Percentiles rank a stretch among this genome's conserved stretches.
These are phyloP conservation scores for Nothophoma quercina DNA, from an alignment of 2,329 filamentous ascomycete species.

Conservation along the genomic window DNA sequence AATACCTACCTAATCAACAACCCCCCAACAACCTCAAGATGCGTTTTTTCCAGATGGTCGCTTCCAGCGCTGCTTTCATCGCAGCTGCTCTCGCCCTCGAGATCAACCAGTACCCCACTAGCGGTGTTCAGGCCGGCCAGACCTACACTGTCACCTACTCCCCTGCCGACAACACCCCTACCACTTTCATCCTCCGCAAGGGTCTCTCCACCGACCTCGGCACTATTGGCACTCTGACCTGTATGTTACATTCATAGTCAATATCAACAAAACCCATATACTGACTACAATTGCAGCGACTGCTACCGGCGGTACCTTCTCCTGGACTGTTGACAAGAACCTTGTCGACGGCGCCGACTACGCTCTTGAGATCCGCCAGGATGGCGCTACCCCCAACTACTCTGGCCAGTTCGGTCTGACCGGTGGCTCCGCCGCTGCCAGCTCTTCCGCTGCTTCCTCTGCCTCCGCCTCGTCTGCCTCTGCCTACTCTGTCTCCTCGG, in stretches of 20 bases:
- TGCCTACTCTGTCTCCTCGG: conserved; percentile 30
- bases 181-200: conserved; percentile 64
- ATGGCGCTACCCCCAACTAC: conserved; percentile 60
- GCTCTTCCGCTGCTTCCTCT: conserved; percentile 29
- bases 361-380: conserved; percentile 66
- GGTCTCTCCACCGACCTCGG: conserved; percentile 59
- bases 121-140: conserved; percentile 58
- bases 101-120: conserved; percentile 60
- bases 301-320: conserved; percentile 57
- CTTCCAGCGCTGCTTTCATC: conserved; percentile 52
- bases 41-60: conserved; percentile 59
- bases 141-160: conserved; percentile 59
- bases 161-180: conserved; percentile 53
- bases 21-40: conserved; percentile 50
- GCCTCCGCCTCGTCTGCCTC: conserved; percentile 31
- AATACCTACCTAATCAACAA: conserved; percentile 29
- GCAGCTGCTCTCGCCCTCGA: conserved; percentile 54
- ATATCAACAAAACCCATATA: background rate
- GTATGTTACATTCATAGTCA: conserved; percentile 42
- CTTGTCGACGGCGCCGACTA: conserved; percentile 60
- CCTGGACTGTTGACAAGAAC: conserved; percentile 58
- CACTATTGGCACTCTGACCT: conserved; percentile 59
- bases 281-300: conserved; percentile 41
- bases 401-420: conserved; percentile 57
- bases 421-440: conserved; percentile 38